Evolutionary conservation across 768 basidiomycete genomes (phyloP), one percentile per base, ranked within the genome.

Genomic region (Stropharia rugosoannulata): DNA sequence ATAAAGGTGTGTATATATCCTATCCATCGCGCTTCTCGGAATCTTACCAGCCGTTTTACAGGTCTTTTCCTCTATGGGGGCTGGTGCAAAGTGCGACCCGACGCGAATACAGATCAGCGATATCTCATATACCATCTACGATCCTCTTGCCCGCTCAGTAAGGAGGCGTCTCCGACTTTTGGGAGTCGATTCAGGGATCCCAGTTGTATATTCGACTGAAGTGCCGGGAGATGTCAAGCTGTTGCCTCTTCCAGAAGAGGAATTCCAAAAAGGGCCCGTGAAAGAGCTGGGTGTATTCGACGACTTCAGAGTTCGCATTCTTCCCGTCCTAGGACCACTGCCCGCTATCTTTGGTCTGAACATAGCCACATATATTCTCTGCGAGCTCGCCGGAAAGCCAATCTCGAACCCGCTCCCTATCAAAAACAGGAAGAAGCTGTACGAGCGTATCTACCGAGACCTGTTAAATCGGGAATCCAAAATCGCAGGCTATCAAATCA

Each of bases 31-130:
- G 16, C 27, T 36, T 13, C 36, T 13, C 36, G 8, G 7, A 12
- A 54, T 53, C 47, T 57, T 41, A 22, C n/a, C 54, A n/a, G 39
- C 29, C 18, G 11, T 85, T 49, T 63, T 80, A 80, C 59, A 90
- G 89, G 89, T 95, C 15, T 97, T 98, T 71, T 93, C 95, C 0
- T 94, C 94, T 22, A 97, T 99, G 94, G 97, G 97, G 27, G 92
- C 95, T 3, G 87, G 95, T 11, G 90, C 95, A 12, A 99, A 98
- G 73, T 83, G 82, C 63, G 97, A 99, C 70, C 95, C 97, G 0
- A 96, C 95, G 1, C 84, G 94, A 39, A 83, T 99, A 22, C 95
- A 98, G 70, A 97, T 98, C 54, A 89, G 87, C 59, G 96, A 98
- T 72, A 93, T 98, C 62, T 94, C 95, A 2, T 77, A 78, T 55